These are phyloP conservation scores for Fusarium siculi DNA, from an alignment of 2,329 filamentous ascomycete genomes.

Conservation along the genomic window DNA sequence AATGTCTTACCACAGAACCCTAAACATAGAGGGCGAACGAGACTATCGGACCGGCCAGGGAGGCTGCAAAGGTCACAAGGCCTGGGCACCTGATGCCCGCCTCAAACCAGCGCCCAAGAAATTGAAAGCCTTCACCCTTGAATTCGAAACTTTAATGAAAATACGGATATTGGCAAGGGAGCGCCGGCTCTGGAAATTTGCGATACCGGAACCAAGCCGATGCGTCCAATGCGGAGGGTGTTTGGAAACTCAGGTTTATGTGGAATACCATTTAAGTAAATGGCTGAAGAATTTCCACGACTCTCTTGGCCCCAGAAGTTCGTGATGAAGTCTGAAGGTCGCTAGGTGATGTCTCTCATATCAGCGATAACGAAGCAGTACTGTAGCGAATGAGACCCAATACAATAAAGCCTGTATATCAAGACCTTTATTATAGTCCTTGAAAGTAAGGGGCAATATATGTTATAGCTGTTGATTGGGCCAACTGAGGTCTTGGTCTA, in stretches of 20 bases:
- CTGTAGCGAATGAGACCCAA: too few relatives aligned
- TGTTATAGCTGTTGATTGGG: neutral
- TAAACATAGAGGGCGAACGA: neutral
- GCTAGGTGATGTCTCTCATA: neutral
- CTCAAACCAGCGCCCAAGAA: neutral
- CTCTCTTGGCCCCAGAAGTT: accelerated
- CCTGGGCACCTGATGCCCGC: neutral
- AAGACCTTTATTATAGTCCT: accelerated
- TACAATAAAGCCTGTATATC: neutral
- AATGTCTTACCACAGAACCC: neutral
- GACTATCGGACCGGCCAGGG: neutral
- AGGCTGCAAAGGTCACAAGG: neutral
- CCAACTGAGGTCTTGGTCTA: neutral
- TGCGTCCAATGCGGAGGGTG: neutral
- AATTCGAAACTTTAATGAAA: too few relatives aligned
- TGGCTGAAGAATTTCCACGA: accelerated
- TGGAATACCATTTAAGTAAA: accelerated
- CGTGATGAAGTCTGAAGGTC: accelerated
- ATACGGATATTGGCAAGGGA: too few relatives aligned
- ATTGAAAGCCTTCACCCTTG: neutral
- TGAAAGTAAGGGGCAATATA: too few relatives aligned
- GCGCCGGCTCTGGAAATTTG: neutral
- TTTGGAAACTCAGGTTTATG: too few relatives aligned
- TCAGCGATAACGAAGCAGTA: too few relatives aligned
- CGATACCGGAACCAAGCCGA: neutral